Evolutionary conservation across 139 green algal species (phyloP).

Genomic region (Raphidocelis subcapitata): DNA sequence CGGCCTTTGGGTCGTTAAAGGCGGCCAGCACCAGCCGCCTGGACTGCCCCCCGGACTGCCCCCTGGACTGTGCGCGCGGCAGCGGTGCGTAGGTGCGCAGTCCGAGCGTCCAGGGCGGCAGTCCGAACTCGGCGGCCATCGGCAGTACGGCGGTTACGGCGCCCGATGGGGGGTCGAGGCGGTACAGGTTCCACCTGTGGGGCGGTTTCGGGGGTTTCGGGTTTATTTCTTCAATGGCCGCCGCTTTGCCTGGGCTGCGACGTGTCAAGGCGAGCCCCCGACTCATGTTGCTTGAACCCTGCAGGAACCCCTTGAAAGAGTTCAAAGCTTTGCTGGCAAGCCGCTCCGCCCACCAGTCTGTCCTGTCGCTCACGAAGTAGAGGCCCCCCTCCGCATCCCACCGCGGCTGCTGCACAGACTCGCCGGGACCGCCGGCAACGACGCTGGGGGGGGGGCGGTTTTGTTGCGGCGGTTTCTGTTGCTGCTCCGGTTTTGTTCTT

Average conservation of each 20-base stretch:
- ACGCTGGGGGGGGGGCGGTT: background rate
- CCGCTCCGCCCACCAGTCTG: slow-evolving; percentile 15
- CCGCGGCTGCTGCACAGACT: slow-evolving; percentile 53
- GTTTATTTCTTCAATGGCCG: no score
- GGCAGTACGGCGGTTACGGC: slow-evolving; percentile 31
- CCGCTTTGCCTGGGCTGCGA: no score
- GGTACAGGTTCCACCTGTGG: slow-evolving; percentile 63
- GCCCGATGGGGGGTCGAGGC: background rate
- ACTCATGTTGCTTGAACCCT: no score
- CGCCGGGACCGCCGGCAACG: slow-evolving; percentile 42
- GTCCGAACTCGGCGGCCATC: slow-evolving; percentile 56
- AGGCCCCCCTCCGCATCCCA: slow-evolving; percentile 50
- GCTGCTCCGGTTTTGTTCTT: background rate
- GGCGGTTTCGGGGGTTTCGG: background rate
- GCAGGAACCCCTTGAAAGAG: no score
- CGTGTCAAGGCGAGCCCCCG: background rate
- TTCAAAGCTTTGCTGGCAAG: no score
- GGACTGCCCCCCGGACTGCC: no score
- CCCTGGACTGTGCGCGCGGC: slow-evolving; percentile 1
- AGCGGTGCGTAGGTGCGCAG: slow-evolving; percentile 41
- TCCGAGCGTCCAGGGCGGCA: slow-evolving; percentile 67
- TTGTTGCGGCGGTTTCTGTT: background rate
- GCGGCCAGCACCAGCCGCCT: slow-evolving; percentile 30
- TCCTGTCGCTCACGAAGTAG: slow-evolving; percentile 52
- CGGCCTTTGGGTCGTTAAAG: slow-evolving; percentile 38